Evolutionary conservation across 176 grass and related monocot genomes (phyloP).

Genomic region (Juncus effusus): DNA sequence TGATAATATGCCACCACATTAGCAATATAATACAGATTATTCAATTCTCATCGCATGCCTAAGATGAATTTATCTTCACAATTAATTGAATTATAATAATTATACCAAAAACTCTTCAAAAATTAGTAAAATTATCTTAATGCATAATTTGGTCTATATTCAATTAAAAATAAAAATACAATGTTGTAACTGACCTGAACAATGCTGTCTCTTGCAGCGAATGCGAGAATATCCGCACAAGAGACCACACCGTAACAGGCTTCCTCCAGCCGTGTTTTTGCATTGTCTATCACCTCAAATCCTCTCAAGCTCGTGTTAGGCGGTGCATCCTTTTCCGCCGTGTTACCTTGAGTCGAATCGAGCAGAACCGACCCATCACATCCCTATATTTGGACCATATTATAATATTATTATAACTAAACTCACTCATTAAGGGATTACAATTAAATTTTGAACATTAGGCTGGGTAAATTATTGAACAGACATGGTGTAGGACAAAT

Average conservation of each 20-base stretch:
- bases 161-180: no score
- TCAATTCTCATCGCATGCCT: no score
- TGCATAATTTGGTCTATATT: no score
- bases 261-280: slow-evolving; percentile 61
- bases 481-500: slow-evolving; percentile 4
- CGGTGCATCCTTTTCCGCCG: slow-evolving; percentile 76
- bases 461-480: slow-evolving; percentile 1
- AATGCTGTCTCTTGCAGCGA: slow-evolving; percentile 80
- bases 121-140: no score
- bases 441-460: no score
- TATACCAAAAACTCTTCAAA: no score
- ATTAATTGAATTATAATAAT: no score
- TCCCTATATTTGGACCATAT: slow-evolving; percentile 29
- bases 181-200: slow-evolving; percentile 34
- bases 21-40: no score
- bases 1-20: no score
- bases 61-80: no score
- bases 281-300: slow-evolving; percentile 64
- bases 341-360: slow-evolving; percentile 58
- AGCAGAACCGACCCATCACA: slow-evolving; percentile 83
- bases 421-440: not conserved
- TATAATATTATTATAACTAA: not conserved
- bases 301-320: slow-evolving; percentile 77
- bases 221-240: slow-evolving; percentile 88
- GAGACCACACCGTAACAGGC: slow-evolving; percentile 64